These are phyloP conservation scores for Cytospora piceicola DNA, from an alignment of 2,329 filamentous ascomycete species.

Conservation along the genomic window DNA sequence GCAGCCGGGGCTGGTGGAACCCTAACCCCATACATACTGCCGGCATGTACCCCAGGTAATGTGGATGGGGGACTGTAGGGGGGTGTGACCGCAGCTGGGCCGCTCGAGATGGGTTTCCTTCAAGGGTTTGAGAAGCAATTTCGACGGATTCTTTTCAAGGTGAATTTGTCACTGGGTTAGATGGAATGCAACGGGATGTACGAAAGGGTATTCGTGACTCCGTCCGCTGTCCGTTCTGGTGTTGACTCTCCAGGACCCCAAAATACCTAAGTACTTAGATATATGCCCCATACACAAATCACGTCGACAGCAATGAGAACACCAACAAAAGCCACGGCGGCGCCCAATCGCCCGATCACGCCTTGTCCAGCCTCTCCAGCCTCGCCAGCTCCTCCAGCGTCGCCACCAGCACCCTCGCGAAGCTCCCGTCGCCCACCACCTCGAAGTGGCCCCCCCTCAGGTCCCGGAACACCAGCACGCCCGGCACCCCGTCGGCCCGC, in stretches of 20 bases:
- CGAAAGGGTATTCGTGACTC: too few species aligned
- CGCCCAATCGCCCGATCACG: neutral
- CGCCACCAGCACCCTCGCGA: slow-evolving; percentile 53
- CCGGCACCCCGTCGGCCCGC: slow-evolving; percentile 41
- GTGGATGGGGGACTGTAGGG: neutral
- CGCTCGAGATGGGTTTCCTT: neutral
- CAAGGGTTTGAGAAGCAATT: too few species aligned
- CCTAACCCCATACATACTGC: neutral
- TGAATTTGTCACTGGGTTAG: neutral
- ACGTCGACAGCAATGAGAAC: neutral
- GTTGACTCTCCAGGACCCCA: neutral
- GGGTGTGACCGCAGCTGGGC: neutral
- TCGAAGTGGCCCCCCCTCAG: slow-evolving; percentile 65
- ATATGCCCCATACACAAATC: neutral
- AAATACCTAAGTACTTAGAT: too few species aligned
- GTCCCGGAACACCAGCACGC: slow-evolving; percentile 47
- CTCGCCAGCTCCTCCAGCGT: slow-evolving; percentile 34
- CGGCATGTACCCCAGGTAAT: neutral
- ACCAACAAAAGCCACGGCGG: neutral
- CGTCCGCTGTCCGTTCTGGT: too few species aligned
- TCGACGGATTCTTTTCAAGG: neutral
- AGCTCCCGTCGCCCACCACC: slow-evolving; percentile 63
- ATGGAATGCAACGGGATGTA: too few species aligned
- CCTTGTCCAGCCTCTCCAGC: slow-evolving; percentile 24
- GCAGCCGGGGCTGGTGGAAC: neutral